Evolutionary conservation across 768 basidiomycete genomes (phyloP).

Genomic region (Lentinula sp.): DNA sequence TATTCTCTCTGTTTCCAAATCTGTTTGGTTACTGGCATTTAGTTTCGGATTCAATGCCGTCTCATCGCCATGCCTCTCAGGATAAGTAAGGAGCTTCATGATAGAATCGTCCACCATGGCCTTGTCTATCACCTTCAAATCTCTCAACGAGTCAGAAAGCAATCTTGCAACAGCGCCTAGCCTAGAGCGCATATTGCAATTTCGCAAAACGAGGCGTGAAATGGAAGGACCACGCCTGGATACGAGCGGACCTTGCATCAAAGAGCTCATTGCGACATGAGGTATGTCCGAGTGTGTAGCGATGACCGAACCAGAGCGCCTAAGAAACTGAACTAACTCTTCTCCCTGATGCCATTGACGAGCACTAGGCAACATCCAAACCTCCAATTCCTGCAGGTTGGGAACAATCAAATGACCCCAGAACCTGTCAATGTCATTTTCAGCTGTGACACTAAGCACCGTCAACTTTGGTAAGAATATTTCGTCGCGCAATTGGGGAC

Average conservation of each 20-base stretch:
- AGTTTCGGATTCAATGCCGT: background rate
- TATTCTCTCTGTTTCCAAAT: background rate
- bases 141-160: background rate
- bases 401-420: background rate
- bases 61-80: background rate
- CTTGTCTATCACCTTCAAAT: background rate
- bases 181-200: background rate
- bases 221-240: background rate
- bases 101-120: background rate
- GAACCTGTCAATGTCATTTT: background rate
- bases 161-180: background rate
- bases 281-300: background rate
- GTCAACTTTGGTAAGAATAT: background rate
- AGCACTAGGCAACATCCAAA: background rate
- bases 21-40: background rate
- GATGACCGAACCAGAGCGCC: background rate
- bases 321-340: background rate
- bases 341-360: slow-evolving; percentile 3
- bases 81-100: background rate
- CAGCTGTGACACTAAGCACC: background rate
- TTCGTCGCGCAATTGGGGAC: background rate
- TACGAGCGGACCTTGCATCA: background rate
- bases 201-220: background rate
- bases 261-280: background rate
- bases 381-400: background rate